Conservation (phyloP, 2,329 filamentous ascomycete genomes). For the Nannizziopsis arthrosporioides region DNA sequence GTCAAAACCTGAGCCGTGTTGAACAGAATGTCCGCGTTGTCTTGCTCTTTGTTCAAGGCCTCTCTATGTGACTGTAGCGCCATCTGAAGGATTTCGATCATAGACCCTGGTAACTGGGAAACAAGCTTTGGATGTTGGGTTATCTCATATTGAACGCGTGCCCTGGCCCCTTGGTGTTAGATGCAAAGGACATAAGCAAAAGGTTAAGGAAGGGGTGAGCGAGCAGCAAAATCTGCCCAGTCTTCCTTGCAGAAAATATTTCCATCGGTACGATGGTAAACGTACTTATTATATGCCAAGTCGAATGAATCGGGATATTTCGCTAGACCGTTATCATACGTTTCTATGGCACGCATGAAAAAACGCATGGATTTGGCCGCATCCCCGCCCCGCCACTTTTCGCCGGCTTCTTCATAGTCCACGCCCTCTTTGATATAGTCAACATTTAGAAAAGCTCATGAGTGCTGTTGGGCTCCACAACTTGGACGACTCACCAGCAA, state of each 20-base stretch:
- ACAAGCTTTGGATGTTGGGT: slow-evolving; percentile 54
- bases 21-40: slow-evolving; percentile 58
- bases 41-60: slow-evolving; percentile 47
- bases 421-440: slow-evolving; percentile 43
- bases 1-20: slow-evolving; percentile 61
- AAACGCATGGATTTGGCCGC: slow-evolving; percentile 51
- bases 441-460: neutral
- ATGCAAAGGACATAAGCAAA: neutral
- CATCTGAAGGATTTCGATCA: slow-evolving; percentile 45
- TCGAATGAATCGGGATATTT: slow-evolving; percentile 54
- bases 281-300: slow-evolving; percentile 62
- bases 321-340: slow-evolving; percentile 52
- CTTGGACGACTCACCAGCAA: slow-evolving; percentile 41
- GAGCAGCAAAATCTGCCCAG: too few relatives aligned
- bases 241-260: neutral
- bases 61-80: slow-evolving; percentile 53
- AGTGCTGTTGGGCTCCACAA: too few relatives aligned
- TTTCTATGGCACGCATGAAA: slow-evolving; percentile 51
- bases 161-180: slow-evolving; percentile 37
- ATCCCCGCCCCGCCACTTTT: slow-evolving; percentile 64
- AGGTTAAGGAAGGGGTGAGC: too few relatives aligned
- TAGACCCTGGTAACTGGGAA: slow-evolving; percentile 44
- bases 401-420: slow-evolving; percentile 57
- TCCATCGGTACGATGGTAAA: slow-evolving; percentile 10
- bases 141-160: slow-evolving; percentile 57